Percentiles rank a stretch among this genome's conserved stretches.
Conservation (phyloP, 768 basidiomycete species). For the Russula abietina region DNA sequence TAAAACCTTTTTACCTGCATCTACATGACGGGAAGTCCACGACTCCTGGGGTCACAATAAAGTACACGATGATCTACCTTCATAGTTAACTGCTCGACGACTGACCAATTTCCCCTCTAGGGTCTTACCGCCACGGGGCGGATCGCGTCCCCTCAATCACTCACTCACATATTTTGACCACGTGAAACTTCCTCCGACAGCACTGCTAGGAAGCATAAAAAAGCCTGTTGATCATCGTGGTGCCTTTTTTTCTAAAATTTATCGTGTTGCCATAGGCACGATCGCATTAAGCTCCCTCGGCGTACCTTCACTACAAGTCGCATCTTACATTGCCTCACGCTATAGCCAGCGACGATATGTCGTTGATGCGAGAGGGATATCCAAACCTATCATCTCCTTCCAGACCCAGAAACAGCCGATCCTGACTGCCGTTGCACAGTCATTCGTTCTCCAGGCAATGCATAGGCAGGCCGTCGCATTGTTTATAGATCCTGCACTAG, state of each 20-base stretch:
- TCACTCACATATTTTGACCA: conserved; percentile 32
- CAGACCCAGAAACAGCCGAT: conserved; percentile 62
- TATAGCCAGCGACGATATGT: conserved; percentile 54
- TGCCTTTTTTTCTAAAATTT: conserved; percentile 24
- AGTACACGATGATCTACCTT: conserved; percentile 22
- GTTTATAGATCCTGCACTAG: conserved; percentile 36
- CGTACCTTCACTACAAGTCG: conserved; percentile 46
- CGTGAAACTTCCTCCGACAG: conserved; percentile 29
- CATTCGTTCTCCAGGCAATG: conserved; percentile 42
- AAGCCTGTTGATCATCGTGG: conserved; percentile 15
- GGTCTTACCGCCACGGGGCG: conserved; percentile 19
- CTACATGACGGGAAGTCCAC: conserved; percentile 37
- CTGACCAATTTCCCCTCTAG: neutral
- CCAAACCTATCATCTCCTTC: conserved; percentile 53
- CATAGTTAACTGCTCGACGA: neutral
- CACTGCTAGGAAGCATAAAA: conserved; percentile 27
- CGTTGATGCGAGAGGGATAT: conserved; percentile 37
- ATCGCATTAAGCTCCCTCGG: conserved; percentile 25
- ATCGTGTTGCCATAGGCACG: conserved; percentile 28
- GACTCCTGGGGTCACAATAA: conserved; percentile 33
- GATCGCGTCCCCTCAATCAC: conserved; percentile 33
- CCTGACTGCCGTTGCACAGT: conserved; percentile 45
- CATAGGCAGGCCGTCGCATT: conserved; percentile 37
- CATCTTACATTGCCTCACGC: conserved; percentile 50
- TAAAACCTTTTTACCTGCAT: conserved; percentile 38